Evolutionary conservation across 1,284 basidiomycete genomes (phyloP).

Genomic region (Hypsizygus ulmarius): DNA sequence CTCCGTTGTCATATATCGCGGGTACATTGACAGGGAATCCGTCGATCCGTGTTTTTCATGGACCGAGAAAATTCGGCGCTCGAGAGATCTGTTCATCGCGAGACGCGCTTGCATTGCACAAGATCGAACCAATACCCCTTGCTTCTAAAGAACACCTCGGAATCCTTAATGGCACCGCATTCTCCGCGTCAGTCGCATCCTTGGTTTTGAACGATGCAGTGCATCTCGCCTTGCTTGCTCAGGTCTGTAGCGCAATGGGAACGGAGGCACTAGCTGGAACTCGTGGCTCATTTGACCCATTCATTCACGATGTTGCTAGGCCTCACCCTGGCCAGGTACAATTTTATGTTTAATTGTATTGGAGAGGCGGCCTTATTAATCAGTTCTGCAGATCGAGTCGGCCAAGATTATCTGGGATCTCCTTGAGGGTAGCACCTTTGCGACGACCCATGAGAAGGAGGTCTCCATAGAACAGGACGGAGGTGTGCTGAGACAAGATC

Average conservation of each 20-base stretch:
- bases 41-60: constrained; percentile 72
- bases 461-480: constrained; percentile 53
- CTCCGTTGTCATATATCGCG: constrained; percentile 83
- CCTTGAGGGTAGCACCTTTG: constrained; percentile 71
- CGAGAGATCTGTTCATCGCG: constrained; percentile 58
- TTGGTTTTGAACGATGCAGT: constrained; percentile 72
- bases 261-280: constrained; percentile 78
- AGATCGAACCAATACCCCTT: constrained; percentile 67
- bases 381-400: constrained; percentile 52
- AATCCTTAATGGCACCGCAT: constrained; percentile 82
- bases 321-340: constrained; percentile 84
- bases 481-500: constrained; percentile 65
- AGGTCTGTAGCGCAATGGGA: constrained; percentile 82
- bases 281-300: constrained; percentile 72
- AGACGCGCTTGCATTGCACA: constrained; percentile 66
- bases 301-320: constrained; percentile 75
- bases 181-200: constrained; percentile 64
- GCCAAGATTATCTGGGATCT: constrained; percentile 69
- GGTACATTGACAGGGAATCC: constrained; percentile 77
- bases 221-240: constrained; percentile 67
- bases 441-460: constrained; percentile 61
- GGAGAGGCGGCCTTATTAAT: background rate
- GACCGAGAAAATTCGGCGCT: constrained; percentile 47
- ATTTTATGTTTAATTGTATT: background rate
- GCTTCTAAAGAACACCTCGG: constrained; percentile 81